phyloP scores from a whole-genome alignment of 2,329 filamentous ascomycete genomes.

The Sporothrix brunneoviolacea region DNA sequence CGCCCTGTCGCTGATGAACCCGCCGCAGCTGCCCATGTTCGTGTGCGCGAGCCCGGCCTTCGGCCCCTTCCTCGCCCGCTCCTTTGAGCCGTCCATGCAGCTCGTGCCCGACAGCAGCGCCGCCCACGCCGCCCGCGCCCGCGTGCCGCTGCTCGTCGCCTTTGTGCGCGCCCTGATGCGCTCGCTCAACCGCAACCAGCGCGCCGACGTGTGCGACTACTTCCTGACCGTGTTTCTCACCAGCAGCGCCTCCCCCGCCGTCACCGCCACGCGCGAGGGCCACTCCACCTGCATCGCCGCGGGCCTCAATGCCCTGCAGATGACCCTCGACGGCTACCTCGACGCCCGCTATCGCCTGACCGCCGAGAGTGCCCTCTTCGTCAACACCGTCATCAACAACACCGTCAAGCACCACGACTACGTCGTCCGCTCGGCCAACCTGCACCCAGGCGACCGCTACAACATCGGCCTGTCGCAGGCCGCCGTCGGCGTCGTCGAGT shows the following conservation, averaged over 20 bases:
- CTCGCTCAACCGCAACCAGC: slow-evolving; percentile 62
- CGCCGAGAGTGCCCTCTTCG: slow-evolving; percentile 42
- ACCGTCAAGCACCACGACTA: slow-evolving; percentile 57
- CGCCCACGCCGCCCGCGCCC: neutral
- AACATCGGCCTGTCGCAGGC: slow-evolving; percentile 47
- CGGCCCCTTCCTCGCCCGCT: slow-evolving; percentile 53
- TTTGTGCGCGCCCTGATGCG: slow-evolving; percentile 75
- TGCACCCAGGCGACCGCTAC: slow-evolving; percentile 36
- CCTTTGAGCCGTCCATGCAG: slow-evolving; percentile 47
- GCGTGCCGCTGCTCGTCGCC: slow-evolving; percentile 51
- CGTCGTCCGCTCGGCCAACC: slow-evolving; percentile 48
- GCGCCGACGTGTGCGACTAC: slow-evolving; percentile 74
- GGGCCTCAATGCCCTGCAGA: slow-evolving; percentile 54
- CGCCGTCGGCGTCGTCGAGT: slow-evolving; percentile 58
- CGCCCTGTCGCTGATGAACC: slow-evolving; percentile 72
- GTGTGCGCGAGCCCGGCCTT: slow-evolving; percentile 68
- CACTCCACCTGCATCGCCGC: slow-evolving; percentile 57
- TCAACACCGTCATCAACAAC: slow-evolving; percentile 59
- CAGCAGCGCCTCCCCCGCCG: slow-evolving; percentile 24
- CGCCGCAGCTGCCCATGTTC: slow-evolving; percentile 74
- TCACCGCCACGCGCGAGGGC: slow-evolving; percentile 50
- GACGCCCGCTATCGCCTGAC: slow-evolving; percentile 36
- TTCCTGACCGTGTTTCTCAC: slow-evolving; percentile 66
- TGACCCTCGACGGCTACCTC: slow-evolving; percentile 50
- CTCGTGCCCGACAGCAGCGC: slow-evolving; percentile 9